Evolutionary conservation across 1,284 basidiomycete genomes (phyloP).

Genomic region (Naganishia albida): DNA sequence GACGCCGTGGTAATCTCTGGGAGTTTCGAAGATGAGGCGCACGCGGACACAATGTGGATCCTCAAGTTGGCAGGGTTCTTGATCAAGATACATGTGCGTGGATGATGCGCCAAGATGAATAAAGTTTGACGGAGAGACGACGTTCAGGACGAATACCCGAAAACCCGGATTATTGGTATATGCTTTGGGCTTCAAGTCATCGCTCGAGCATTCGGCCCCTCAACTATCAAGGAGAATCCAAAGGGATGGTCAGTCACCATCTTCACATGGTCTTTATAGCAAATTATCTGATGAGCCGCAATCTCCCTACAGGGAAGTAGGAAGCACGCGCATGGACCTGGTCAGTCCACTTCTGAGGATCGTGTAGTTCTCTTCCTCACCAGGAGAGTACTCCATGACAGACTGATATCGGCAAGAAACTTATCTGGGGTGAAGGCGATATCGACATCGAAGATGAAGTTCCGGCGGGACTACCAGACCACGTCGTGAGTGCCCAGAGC

Average conservation of each 20-base stretch:
- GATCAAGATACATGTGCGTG: constrained; percentile 36
- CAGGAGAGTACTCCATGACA: neutral
- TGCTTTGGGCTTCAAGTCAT: constrained; percentile 40
- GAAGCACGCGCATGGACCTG: constrained; percentile 35
- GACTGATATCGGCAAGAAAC: constrained; percentile 36
- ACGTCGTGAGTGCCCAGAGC: constrained; percentile 30
- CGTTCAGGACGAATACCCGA: constrained; percentile 36
- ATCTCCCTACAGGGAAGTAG: constrained; percentile 35
- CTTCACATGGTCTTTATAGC: neutral
- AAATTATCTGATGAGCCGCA: too few species aligned
- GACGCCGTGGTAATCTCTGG: constrained; percentile 40
- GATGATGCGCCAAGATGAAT: too few species aligned
- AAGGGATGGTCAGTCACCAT: constrained; percentile 34
- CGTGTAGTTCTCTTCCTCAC: neutral
- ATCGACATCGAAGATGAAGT: constrained; percentile 13
- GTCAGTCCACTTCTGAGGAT: neutral
- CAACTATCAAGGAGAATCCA: constrained; percentile 32
- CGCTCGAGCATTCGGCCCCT: constrained; percentile 39
- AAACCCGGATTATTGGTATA: constrained; percentile 39
- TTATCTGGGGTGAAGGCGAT: constrained; percentile 35
- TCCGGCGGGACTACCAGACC: constrained; percentile 20
- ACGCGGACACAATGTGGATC: constrained; percentile 40
- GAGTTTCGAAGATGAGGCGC: constrained; percentile 39
- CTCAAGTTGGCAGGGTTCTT: constrained; percentile 40
- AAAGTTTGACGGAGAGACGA: neutral